Conservation (phyloP, 257 asterid species). For the Fraxinus quadrangulata region DNA sequence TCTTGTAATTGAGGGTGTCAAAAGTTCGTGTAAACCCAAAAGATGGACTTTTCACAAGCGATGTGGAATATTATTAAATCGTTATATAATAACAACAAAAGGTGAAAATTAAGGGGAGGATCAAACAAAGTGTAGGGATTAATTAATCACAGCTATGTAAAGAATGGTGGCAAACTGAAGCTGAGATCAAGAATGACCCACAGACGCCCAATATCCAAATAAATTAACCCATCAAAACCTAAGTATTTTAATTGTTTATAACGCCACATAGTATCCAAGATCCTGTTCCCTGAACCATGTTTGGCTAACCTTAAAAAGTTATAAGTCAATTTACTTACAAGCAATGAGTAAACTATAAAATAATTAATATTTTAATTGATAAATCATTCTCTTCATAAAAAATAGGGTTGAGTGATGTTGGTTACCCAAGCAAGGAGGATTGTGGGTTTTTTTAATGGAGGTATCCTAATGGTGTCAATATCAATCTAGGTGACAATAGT, state of each 20-base stretch:
- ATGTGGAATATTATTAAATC: too few relatives aligned
- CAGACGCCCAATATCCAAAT: not conserved
- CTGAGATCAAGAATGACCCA: not conserved
- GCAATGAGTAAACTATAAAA: slow-evolving; percentile 10
- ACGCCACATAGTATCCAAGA: slow-evolving; percentile 27
- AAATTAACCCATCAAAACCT: slow-evolving; percentile 3
- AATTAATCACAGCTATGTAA: not conserved
- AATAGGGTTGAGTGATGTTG: too few relatives aligned
- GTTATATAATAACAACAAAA: not conserved
- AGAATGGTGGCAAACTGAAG: not conserved
- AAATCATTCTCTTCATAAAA: not conserved
- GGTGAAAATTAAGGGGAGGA: not conserved
- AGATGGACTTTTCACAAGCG: not conserved
- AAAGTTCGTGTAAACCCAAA: not conserved
- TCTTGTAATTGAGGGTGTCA: not conserved
- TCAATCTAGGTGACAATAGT: too few relatives aligned
- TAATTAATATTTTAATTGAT: not conserved
- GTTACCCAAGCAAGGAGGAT: too few relatives aligned
- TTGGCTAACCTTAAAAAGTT: not conserved
- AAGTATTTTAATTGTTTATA: slow-evolving; percentile 4
- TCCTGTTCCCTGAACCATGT: not conserved
- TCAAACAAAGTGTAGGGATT: not conserved
- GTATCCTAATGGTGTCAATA: too few relatives aligned
- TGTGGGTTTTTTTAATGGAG: too few relatives aligned
- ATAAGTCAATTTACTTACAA: slow-evolving; percentile 7